These are phyloP conservation scores for Ophiostoma himal-ulmi DNA, from an alignment of 2,329 filamentous ascomycete genomes.

Conservation along the genomic window DNA sequence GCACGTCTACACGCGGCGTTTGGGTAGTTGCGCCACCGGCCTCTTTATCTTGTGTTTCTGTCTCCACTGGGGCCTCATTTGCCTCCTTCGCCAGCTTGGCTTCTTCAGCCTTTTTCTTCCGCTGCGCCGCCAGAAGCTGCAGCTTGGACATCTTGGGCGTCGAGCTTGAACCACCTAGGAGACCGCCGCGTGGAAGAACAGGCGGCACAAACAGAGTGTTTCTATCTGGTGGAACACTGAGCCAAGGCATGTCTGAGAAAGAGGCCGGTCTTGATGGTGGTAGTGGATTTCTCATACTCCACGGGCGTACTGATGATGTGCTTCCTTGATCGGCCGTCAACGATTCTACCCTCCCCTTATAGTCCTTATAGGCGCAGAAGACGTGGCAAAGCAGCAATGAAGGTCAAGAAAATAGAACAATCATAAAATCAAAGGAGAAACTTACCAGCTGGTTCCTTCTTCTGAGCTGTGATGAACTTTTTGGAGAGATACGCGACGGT, in stretches of 20 bases:
- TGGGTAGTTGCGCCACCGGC: not conserved
- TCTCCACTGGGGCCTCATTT: not conserved
- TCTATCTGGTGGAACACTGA: conserved; percentile 61
- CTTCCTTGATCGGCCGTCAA: conserved; percentile 20
- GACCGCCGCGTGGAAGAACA: conserved; percentile 52
- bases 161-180: conserved; percentile 68
- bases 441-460: conserved; percentile 26
- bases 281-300: conserved; percentile 16
- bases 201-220: conserved; percentile 59
- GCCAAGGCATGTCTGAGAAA: conserved; percentile 83
- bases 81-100: conserved; percentile 38
- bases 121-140: conserved; percentile 78
- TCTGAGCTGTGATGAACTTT: conserved; percentile 46
- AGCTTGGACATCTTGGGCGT: conserved; percentile 79
- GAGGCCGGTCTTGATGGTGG: conserved; percentile 40
- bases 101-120: conserved; percentile 74
- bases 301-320: conserved; percentile 3
- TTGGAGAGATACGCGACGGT: conserved; percentile 73
- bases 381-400: not conserved
- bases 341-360: conserved; percentile 15
- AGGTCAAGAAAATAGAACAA: not conserved
- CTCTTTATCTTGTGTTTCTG: not conserved
- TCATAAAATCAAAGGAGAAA: not conserved
- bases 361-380: not conserved
- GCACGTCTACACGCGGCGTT: conserved; percentile 21